A percentile compares a stretch with the other conserved stretches of the same genome.
Evolutionary conservation across 176 grass and related monocot species (phyloP).

Genomic region (Cenchrus fungigraminus): DNA sequence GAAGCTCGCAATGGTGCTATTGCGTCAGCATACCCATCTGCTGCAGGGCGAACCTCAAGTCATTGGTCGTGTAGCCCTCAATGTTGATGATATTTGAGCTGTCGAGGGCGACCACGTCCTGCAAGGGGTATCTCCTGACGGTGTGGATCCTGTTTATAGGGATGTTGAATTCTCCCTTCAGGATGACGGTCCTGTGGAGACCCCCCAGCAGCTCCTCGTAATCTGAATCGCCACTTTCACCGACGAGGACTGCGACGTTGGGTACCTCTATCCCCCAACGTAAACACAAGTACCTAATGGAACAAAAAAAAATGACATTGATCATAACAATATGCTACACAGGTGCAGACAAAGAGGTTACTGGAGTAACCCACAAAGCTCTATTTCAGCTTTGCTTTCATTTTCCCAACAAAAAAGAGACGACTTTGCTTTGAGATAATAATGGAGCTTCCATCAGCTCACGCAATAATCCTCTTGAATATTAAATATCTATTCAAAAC

Average conservation of each 20-base stretch:
- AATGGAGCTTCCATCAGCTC: too few relatives aligned
- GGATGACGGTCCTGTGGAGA: slow-evolving; percentile 80
- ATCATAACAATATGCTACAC: neutral
- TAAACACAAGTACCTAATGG: slow-evolving; percentile 84
- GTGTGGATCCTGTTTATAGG: slow-evolving; percentile 59
- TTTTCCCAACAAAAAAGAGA: neutral
- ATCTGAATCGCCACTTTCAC: slow-evolving; percentile 92
- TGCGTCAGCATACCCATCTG: slow-evolving; percentile 51
- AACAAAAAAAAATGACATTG: slow-evolving; percentile 19
- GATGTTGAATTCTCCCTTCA: slow-evolving; percentile 83
- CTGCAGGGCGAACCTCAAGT: slow-evolving; percentile 57
- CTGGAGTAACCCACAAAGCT: neutral
- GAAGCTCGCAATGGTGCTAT: neutral
- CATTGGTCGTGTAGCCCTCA: slow-evolving; percentile 50
- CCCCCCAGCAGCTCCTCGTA: slow-evolving; percentile 85
- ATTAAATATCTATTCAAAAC: slow-evolving; percentile 14
- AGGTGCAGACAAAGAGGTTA: neutral
- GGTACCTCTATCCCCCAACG: slow-evolving; percentile 86
- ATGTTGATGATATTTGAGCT: slow-evolving; percentile 67
- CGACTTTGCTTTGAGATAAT: neutral
- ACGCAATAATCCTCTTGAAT: neutral
- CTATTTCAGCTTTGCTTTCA: neutral
- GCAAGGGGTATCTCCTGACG: slow-evolving; percentile 70
- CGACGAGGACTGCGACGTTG: slow-evolving; percentile 74
- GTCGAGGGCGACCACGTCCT: slow-evolving; percentile 79